These are phyloP conservation scores for Penicillium simplicissimum DNA, from an alignment of 495 filamentous ascomycete species.

Conservation along the genomic window DNA sequence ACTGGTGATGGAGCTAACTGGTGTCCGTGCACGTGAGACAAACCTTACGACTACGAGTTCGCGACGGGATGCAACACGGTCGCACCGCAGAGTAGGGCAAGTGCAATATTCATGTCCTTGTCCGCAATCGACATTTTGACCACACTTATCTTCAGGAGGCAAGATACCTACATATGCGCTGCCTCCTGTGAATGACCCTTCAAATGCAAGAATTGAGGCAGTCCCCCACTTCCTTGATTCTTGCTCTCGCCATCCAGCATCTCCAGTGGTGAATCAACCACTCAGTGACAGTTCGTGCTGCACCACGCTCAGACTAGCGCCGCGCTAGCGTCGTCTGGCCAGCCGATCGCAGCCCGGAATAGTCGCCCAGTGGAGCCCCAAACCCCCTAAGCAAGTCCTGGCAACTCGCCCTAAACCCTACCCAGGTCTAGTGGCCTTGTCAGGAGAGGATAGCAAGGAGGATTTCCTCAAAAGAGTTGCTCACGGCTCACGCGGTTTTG, in stretches of 20 bases:
- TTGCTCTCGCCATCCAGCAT: neutral
- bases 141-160: too few relatives aligned
- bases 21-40: neutral
- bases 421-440: constrained; percentile 11
- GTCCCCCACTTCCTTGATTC: constrained; percentile 8
- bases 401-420: neutral
- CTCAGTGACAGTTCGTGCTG: neutral
- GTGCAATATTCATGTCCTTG: neutral
- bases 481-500: neutral
- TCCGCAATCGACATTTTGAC: neutral
- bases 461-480: constrained; percentile 5
- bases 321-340: neutral
- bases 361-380: constrained; percentile 3
- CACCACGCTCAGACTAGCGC: constrained; percentile 1
- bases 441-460: constrained; percentile 11
- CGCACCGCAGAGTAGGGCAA: neutral
- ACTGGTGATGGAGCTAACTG: neutral
- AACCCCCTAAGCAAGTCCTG: neutral
- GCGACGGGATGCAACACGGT: neutral
- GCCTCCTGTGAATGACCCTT: neutral
- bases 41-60: neutral
- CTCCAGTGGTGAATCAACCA: neutral
- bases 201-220: neutral
- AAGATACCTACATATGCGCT: neutral
- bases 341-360: constrained; percentile 17